Evolutionary conservation across 169 alveolate genomes (phyloP).

Genomic region (Eimeria tenella): DNA sequence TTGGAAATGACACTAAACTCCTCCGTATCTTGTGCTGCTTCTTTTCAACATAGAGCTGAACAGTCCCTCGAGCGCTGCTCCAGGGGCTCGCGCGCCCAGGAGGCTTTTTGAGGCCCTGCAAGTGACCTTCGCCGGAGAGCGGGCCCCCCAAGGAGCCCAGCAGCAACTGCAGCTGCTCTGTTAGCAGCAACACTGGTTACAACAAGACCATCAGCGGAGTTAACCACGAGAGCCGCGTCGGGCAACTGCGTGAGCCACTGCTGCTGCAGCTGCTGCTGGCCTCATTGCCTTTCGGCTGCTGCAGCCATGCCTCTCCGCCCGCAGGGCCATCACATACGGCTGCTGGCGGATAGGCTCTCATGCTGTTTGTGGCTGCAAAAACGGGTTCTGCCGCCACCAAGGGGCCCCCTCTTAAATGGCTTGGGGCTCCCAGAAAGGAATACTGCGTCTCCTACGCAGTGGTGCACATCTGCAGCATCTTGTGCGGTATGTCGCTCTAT

Average conservation of each 20-base stretch:
- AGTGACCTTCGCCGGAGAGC: too few species aligned
- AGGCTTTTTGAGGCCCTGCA: too few species aligned
- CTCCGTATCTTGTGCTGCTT: too few species aligned
- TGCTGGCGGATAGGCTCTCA: neutral
- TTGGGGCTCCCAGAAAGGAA: neutral
- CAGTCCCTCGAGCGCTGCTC: too few species aligned
- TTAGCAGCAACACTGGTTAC: neutral
- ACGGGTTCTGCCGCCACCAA: too few species aligned
- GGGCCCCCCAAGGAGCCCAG: too few species aligned
- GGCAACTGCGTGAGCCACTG: neutral
- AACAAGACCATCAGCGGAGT: neutral
- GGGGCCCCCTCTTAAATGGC: neutral
- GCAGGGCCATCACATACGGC: neutral
- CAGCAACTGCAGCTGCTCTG: neutral
- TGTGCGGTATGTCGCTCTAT: neutral
- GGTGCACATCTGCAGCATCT: neutral
- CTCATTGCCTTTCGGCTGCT: neutral
- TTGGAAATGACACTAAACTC: too few species aligned
- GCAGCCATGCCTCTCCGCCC: neutral
- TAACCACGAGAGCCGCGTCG: neutral
- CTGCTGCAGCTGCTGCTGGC: slow-evolving; percentile 9
- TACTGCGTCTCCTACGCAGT: neutral
- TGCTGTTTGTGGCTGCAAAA: neutral
- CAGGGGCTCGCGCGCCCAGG: too few species aligned
- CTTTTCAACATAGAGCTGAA: too few species aligned